Base-by-base conservation (phyloP, 805 yeast genomes). In the Candida michaelii region DNA sequence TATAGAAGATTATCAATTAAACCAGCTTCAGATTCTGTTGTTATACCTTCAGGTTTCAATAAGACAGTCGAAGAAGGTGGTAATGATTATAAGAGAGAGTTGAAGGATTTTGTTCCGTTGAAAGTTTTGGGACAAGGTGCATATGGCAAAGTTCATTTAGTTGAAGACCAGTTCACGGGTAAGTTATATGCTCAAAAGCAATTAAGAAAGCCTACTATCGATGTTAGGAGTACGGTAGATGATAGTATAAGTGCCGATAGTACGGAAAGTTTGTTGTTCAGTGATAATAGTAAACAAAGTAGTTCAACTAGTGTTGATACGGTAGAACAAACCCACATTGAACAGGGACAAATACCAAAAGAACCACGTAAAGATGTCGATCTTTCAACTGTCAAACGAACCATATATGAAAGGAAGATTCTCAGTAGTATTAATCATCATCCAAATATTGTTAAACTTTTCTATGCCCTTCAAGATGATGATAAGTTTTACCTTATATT, bases 51-150 rank as follows among this genome's bases (percentile, higher is more conserved):
- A 8, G 39, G 44, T 19, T 43, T 44, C 36, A 41, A 42, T 14
- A 40, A 40, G 18, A 29, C 31, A 4, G 31, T 35, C 5, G 44
- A 39, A 25, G 45, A 42, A 6, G 33, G 36, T 10, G 27, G 34
- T 3, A 30, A 21, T 17, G 24, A 21, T 18, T 34, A 17, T 34
- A 33, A 34, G 29, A 21, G 44, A 18, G 30, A 27, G 10, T 40
- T 40, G 18, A 16, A 60, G 1, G 75, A 70, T 46, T 70, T 70
- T 43, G 63, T 57, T 37, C 73, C 74, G 4, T 53, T 70, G 27
- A 68, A 65, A 44, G 76, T 70, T 5, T 55, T 70, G 45, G 76
- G 76, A 23, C 62, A 63, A 49, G 76, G 76, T 5, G 64, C 73
- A 8, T 70, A 66, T 48, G 76, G 76, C 3, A 70, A 70, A 41